A percentile compares a stretch with the other conserved stretches of the same genome.
phyloP scores from a whole-genome alignment of 164 flowering plant species.

The Nymphaea colorata region DNA sequence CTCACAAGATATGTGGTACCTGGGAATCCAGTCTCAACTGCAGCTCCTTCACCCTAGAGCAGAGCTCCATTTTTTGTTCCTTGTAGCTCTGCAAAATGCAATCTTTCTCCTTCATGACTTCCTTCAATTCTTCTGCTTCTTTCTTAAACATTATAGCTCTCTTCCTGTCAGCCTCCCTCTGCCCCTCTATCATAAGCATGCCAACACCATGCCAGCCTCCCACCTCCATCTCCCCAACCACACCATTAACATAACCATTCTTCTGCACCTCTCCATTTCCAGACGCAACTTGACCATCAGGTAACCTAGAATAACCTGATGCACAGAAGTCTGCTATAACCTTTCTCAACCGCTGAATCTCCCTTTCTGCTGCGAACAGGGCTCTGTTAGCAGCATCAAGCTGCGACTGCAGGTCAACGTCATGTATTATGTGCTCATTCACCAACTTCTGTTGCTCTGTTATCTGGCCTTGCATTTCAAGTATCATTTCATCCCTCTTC shows the following conservation, averaged over 20 bases:
- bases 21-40: slow-evolving; percentile 77
- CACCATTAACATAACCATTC: background rate
- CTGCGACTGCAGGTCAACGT: slow-evolving; percentile 50
- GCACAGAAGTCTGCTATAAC: slow-evolving; percentile 83
- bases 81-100: slow-evolving; percentile 74
- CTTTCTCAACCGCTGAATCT: slow-evolving; percentile 76
- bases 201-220: background rate
- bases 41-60: slow-evolving; percentile 59
- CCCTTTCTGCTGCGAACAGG: slow-evolving; percentile 73
- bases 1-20: slow-evolving; percentile 78
- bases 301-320: background rate
- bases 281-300: background rate
- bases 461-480: slow-evolving; percentile 96
- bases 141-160: slow-evolving; percentile 57
- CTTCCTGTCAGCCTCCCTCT: slow-evolving; percentile 33
- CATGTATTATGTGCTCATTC: slow-evolving; percentile 35
- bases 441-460: slow-evolving; percentile 60
- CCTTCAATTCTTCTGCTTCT: slow-evolving; percentile 73
- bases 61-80: slow-evolving; percentile 76
- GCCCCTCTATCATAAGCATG: slow-evolving; percentile 18
- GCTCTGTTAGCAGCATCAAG: slow-evolving; percentile 68
- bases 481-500: slow-evolving; percentile 87
- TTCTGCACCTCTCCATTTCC: background rate
- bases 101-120: slow-evolving; percentile 79
- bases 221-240: background rate